These are phyloP conservation scores for Umbelopsis isabellina DNA, from an alignment of 192 early-diverging fungal species.

Conservation along the genomic window DNA sequence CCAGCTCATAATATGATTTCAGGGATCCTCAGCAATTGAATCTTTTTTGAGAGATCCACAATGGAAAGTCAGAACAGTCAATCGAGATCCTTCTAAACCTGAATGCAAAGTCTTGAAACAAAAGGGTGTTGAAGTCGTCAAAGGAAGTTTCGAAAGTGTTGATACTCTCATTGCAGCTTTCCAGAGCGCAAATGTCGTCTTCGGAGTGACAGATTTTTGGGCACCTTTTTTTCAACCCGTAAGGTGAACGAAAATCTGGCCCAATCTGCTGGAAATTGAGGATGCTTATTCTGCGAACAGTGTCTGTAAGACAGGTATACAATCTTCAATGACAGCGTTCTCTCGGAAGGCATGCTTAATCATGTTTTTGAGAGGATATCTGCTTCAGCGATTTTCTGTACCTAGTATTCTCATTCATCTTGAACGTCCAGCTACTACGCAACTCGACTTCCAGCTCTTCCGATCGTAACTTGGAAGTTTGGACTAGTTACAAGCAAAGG, in stretches of 20 bases:
- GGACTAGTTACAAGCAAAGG: too few relatives aligned
- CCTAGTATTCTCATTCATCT: too few relatives aligned
- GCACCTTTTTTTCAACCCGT: slow-evolving; percentile 3
- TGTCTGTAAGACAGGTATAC: too few relatives aligned
- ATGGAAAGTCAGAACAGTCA: slow-evolving; percentile 26
- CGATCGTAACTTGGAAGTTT: too few relatives aligned
- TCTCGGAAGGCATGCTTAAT: too few relatives aligned
- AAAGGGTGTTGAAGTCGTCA: slow-evolving; percentile 32
- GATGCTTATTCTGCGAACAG: too few relatives aligned
- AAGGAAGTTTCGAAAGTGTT: slow-evolving; percentile 12
- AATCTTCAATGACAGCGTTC: too few relatives aligned
- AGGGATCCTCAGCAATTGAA: slow-evolving; percentile 25
- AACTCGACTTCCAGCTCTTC: too few relatives aligned
- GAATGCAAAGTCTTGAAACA: slow-evolving; percentile 16
- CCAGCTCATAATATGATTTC: background rate
- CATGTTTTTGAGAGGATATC: too few relatives aligned
- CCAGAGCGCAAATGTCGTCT: slow-evolving; percentile 34
- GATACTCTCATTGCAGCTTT: slow-evolving; percentile 28
- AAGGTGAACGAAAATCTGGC: background rate
- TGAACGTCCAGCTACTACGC: too few relatives aligned
- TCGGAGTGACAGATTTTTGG: slow-evolving; percentile 21
- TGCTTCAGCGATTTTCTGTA: too few relatives aligned
- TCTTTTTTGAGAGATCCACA: slow-evolving; percentile 24
- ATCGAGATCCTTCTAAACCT: slow-evolving; percentile 23
- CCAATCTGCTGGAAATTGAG: too few relatives aligned